A percentile compares a stretch with the other conserved stretches of the same genome.
phyloP scores from a whole-genome alignment of 2,329 filamentous ascomycete species.

The Diaporthe capsici region DNA sequence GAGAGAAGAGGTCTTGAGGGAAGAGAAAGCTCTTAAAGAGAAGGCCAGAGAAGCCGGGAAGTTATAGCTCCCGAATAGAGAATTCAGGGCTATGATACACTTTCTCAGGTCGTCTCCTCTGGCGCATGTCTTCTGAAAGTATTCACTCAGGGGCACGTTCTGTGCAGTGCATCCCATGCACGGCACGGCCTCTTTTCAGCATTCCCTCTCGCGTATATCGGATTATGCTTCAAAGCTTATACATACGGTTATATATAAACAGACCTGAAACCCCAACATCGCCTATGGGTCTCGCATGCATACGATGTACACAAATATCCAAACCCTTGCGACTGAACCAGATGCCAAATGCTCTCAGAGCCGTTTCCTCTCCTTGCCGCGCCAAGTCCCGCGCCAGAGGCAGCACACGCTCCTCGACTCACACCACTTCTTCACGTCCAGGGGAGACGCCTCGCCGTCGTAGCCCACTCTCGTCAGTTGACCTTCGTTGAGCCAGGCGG shows the following conservation, averaged over 20 bases:
- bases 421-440: slow-evolving; percentile 89
- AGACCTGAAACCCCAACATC: not conserved
- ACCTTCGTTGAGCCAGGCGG: slow-evolving; percentile 84
- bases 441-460: slow-evolving; percentile 73
- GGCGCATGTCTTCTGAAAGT: too few relatives aligned
- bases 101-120: too few relatives aligned
- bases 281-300: not conserved
- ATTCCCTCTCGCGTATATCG: not conserved
- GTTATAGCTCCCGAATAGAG: slow-evolving; percentile 16
- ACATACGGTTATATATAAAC: not conserved
- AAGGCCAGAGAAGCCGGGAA: slow-evolving; percentile 42
- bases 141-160: not conserved
- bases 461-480: slow-evolving; percentile 74
- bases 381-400: slow-evolving; percentile 73
- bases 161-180: not conserved
- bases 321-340: not conserved
- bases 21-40: slow-evolving; percentile 58
- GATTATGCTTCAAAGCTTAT: not conserved
- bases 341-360: slow-evolving; percentile 47
- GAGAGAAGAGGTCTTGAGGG: slow-evolving; percentile 64
- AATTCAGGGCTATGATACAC: not conserved
- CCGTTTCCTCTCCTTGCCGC: slow-evolving; percentile 68
- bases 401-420: slow-evolving; percentile 90
- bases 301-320: not conserved
- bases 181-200: not conserved